These are phyloP conservation scores for Diaporthe humulicola DNA, from an alignment of 2,329 filamentous ascomycete genomes.

Conservation along the genomic window DNA sequence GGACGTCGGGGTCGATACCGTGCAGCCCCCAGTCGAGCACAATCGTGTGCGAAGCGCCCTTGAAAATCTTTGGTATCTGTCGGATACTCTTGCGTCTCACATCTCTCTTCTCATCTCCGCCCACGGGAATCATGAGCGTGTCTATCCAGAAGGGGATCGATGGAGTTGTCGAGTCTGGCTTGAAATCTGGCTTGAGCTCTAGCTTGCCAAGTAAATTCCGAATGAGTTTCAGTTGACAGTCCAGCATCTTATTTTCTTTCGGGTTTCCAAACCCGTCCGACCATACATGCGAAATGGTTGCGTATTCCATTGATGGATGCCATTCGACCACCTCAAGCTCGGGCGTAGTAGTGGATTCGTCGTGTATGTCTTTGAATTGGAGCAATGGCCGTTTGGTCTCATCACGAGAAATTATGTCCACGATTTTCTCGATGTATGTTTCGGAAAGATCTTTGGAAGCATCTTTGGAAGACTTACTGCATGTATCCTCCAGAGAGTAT, in stretches of 20 bases:
- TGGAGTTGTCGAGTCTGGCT: neutral
- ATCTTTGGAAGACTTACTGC: too few species aligned
- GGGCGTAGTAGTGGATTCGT: neutral
- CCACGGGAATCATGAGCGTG: neutral
- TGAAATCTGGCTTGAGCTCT: too few species aligned
- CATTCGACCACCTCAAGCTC: neutral
- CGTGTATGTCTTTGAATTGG: neutral
- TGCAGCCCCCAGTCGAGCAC: constrained; percentile 2
- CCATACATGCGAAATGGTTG: neutral
- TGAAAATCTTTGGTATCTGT: constrained; percentile 1
- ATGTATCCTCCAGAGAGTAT: neutral
- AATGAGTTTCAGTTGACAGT: neutral
- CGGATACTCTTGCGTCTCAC: neutral
- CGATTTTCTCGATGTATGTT: neutral
- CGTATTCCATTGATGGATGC: neutral
- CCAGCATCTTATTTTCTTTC: neutral
- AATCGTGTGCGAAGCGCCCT: neutral
- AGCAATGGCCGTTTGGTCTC: neutral
- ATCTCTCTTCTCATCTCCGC: neutral
- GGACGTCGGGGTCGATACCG: neutral
- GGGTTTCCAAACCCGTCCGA: neutral
- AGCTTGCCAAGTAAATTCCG: neutral
- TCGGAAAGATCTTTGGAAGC: neutral
- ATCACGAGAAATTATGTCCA: neutral
- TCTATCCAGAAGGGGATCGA: neutral